Conservation (phyloP, 2,329 filamentous ascomycete genomes). For the Fusarium veterinarium region DNA sequence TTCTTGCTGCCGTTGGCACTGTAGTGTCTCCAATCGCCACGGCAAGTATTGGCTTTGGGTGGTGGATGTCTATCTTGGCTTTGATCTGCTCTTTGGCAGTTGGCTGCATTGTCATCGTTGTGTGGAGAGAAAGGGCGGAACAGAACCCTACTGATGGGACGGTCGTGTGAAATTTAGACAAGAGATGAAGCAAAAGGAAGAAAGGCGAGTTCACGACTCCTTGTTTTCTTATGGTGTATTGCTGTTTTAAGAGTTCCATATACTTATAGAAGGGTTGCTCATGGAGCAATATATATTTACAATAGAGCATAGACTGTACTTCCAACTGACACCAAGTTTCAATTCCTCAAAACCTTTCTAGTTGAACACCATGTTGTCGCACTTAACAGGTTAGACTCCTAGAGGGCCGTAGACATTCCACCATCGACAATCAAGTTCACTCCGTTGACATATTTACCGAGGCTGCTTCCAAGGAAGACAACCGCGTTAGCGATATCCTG, state of each 20-base stretch:
- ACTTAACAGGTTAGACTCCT: rapidly evolving
- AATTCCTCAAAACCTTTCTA: background rate
- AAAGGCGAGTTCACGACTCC: background rate
- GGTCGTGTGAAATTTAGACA: background rate
- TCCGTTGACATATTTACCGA: conserved; percentile 38
- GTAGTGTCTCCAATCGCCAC: background rate
- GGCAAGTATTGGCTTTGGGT: background rate
- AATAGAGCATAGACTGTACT: background rate
- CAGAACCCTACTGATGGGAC: rapidly evolving
- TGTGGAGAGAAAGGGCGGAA: background rate
- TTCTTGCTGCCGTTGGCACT: background rate
- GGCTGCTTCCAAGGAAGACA: conserved; percentile 38
- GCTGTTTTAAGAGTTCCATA: background rate
- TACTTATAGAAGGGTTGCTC: background rate
- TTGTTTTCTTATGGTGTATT: background rate
- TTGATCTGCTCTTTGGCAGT: conserved; percentile 1
- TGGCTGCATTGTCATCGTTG: background rate
- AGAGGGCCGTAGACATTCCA: conserved; percentile 11
- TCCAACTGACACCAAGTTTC: background rate
- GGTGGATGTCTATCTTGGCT: conserved; percentile 1
- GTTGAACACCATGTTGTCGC: too few species aligned
- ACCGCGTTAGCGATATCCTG: conserved; percentile 42
- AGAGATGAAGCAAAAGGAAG: background rate
- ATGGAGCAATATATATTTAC: background rate
- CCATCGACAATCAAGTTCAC: conserved; percentile 42